Percentiles rank a stretch among this genome's conserved stretches.
These are phyloP conservation scores for Rhizopogon vinicolor DNA, from an alignment of 768 basidiomycete species.

Conservation along the genomic window DNA sequence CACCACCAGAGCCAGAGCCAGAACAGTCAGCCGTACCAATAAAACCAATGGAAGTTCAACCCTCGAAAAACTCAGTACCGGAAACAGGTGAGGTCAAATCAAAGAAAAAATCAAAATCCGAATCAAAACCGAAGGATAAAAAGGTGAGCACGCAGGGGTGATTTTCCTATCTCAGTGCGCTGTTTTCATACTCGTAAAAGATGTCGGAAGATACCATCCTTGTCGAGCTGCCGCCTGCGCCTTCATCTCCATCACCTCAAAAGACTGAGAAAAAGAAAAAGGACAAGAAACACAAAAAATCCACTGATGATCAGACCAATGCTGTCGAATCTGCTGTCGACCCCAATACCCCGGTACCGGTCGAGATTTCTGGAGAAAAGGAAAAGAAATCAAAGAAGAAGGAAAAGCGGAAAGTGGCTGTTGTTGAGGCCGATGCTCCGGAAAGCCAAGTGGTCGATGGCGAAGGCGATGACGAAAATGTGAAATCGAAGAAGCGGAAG, in stretches of 20 bases:
- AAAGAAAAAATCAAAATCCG: conserved; percentile 1
- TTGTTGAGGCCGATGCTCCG: conserved; percentile 6
- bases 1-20: conserved; percentile 11
- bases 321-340: conserved; percentile 9
- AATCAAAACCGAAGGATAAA: conserved; percentile 16
- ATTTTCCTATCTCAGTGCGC: not conserved
- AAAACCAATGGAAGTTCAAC: not conserved
- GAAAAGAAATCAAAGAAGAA: conserved; percentile 13
- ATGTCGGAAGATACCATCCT: conserved; percentile 3
- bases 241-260: not conserved
- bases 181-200: not conserved
- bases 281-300: conserved; percentile 7
- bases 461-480: conserved; percentile 6
- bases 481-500: conserved; percentile 32
- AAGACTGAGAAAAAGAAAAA: conserved; percentile 16
- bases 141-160: conserved; percentile 9
- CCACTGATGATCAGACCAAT: conserved; percentile 15
- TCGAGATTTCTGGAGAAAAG: conserved; percentile 5
- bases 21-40: conserved; percentile 3
- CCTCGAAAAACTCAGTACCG: not conserved
- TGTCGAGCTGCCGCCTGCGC: not conserved
- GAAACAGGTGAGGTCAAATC: not conserved
- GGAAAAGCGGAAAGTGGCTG: conserved; percentile 11
- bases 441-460: conserved; percentile 13
- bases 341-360: conserved; percentile 3